Base-by-base conservation (phyloP, 1,284 basidiomycete genomes). In the Coriolopsis trogii region DNA sequence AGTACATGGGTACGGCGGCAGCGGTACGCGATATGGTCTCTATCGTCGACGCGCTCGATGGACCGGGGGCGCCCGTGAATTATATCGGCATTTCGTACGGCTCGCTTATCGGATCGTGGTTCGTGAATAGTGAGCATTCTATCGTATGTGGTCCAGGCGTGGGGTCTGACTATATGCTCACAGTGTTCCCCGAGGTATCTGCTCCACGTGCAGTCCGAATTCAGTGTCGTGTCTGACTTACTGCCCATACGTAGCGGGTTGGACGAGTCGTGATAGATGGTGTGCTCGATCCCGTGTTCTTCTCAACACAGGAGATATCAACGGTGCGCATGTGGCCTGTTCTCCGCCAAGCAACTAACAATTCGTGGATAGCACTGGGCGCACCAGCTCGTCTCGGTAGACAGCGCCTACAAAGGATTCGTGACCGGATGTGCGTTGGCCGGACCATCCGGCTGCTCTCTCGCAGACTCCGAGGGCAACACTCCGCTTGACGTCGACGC, bases 1-100 rank as follows among this genome's bases (percentile, higher is more conserved):
- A 44, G 29, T 61, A 61, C 33, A 42, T 61, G 9, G 59, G 59
- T 7, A 59, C 54, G 10, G 54, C 59, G 1, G 57, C 57, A 3
- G 55, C 50, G 3, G 51, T 37, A 8, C 51, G 59, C 33, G 59
- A 61, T 29, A 9, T 61, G 41, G 49, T 58, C 16, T 52, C 53
- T 5, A 20, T 62, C 8, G 55, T 51, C 21, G 58, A 60, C 21
- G 55, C 50, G 23, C 24, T 62, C 10, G 58, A 60, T 21, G 60
- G 56, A 0, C 39, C 50, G 2, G 56, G 51, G 4, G 38, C 39
- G 0, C 49, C 51, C 4, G 36, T 62, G 7, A 58, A 58, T 33
- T 58, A 39, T 21, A 13, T 30, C 13, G 60, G 60, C 0, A 6
- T 53, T 3, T 58, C 53, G 20, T 57, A 60, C 24, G 58, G 58